These are phyloP conservation scores for Poa pratensis DNA, from an alignment of 176 grass and related monocot genomes.

Conservation along the genomic window DNA sequence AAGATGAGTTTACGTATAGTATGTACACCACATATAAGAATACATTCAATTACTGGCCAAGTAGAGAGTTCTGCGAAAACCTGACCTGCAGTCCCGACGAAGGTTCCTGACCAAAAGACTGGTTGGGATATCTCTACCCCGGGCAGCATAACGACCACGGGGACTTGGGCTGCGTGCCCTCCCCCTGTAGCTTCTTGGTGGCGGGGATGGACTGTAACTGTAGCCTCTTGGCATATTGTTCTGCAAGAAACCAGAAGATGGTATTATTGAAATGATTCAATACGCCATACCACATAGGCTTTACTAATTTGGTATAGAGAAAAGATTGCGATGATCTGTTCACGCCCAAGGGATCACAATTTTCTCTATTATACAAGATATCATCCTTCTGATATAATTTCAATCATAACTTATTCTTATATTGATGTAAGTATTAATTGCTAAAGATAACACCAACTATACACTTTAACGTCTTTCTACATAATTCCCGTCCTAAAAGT, in stretches of 20 bases:
- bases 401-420: neutral
- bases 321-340: neutral
- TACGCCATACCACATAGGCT: neutral
- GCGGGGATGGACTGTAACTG: slow-evolving; percentile 81
- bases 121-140: slow-evolving; percentile 82
- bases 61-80: neutral
- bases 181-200: slow-evolving; percentile 76
- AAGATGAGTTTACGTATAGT: neutral
- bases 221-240: slow-evolving; percentile 72
- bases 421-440: neutral
- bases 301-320: neutral
- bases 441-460: neutral
- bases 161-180: slow-evolving; percentile 79
- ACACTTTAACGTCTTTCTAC: neutral
- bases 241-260: slow-evolving; percentile 7
- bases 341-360: neutral
- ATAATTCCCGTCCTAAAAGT: neutral
- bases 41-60: neutral
- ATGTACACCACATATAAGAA: neutral
- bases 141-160: slow-evolving; percentile 52
- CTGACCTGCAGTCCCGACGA: slow-evolving; percentile 69
- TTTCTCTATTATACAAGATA: neutral
- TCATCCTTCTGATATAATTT: neutral
- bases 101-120: slow-evolving; percentile 96
- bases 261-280: neutral